A percentile compares a stretch with the other conserved stretches of the same genome.
These are phyloP conservation scores for Medicago lupulina DNA, from an alignment of 306 rosid genomes.

Conservation along the genomic window DNA sequence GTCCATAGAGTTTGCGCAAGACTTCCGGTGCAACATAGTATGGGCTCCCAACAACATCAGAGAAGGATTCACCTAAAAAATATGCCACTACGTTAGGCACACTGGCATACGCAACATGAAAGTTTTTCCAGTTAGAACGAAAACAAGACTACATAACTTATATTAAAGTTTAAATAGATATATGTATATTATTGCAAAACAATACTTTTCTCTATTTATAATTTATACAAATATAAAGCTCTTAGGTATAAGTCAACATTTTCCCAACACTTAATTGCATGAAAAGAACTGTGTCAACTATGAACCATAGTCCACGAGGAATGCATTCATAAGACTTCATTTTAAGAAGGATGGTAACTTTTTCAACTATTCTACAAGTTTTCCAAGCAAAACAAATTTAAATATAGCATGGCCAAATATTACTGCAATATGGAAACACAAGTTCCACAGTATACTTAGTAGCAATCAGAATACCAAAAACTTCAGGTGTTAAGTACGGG, in stretches of 20 bases:
- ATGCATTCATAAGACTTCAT: slow-evolving; percentile 20
- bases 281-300: slow-evolving; percentile 28
- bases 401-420: neutral
- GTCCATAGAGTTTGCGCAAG: slow-evolving; percentile 67
- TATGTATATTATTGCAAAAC: slow-evolving; percentile 8
- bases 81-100: slow-evolving; percentile 34
- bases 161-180: slow-evolving; percentile 14
- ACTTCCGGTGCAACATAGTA: slow-evolving; percentile 76
- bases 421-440: neutral
- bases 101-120: slow-evolving; percentile 25
- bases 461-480: slow-evolving; percentile 19
- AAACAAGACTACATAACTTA: slow-evolving; percentile 28
- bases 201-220: slow-evolving; percentile 26
- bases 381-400: slow-evolving; percentile 10
- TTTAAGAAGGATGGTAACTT: neutral
- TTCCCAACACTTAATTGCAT: slow-evolving; percentile 18
- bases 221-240: slow-evolving; percentile 26
- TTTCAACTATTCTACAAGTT: slow-evolving; percentile 29
- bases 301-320: slow-evolving; percentile 35
- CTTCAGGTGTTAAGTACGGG: slow-evolving; percentile 1
- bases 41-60: slow-evolving; percentile 72
- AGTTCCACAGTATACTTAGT: slow-evolving; percentile 11
- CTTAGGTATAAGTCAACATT: slow-evolving; percentile 9
- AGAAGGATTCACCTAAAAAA: slow-evolving; percentile 61
- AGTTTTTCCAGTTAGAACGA: neutral